phyloP scores from a whole-genome alignment of 345 rosid species.

The Eucalyptus camaldulensis region DNA sequence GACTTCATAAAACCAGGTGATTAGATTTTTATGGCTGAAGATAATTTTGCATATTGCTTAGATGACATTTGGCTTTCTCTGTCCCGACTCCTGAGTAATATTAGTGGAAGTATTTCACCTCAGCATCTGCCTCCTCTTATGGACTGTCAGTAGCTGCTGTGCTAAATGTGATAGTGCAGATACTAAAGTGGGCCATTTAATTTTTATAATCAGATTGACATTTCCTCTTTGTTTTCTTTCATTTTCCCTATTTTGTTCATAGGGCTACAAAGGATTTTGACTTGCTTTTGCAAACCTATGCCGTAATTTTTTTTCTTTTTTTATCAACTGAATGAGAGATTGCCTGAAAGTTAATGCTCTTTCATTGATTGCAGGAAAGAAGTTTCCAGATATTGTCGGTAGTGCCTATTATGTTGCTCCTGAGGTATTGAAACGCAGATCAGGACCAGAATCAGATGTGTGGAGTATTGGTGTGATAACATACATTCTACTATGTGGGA shows the following conservation, averaged over 20 bases:
- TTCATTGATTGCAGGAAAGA: constrained; percentile 20
- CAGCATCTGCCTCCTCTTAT: not conserved
- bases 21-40: not conserved
- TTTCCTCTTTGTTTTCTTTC: not conserved
- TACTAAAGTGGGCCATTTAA: not conserved
- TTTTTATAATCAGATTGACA: not conserved
- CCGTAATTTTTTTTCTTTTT: not conserved
- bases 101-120: not conserved
- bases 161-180: not conserved
- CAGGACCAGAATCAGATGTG: constrained; percentile 49
- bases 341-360: not conserved
- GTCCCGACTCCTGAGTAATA: not conserved
- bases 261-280: not conserved
- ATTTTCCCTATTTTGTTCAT: not conserved
- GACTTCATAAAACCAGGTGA: constrained; percentile 43
- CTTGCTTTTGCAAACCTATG: not conserved
- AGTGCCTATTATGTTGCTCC: constrained; percentile 59
- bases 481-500: constrained; percentile 38
- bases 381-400: constrained; percentile 54
- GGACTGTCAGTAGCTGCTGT: not conserved
- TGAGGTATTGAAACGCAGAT: constrained; percentile 35
- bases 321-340: not conserved
- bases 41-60: not conserved
- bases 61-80: not conserved
- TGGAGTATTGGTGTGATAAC: constrained; percentile 54